Evolutionary conservation across 2,329 filamentous ascomycete genomes (phyloP), one percentile per base, ranked within the genome.

Genomic region (Monosporascus sp.): DNA sequence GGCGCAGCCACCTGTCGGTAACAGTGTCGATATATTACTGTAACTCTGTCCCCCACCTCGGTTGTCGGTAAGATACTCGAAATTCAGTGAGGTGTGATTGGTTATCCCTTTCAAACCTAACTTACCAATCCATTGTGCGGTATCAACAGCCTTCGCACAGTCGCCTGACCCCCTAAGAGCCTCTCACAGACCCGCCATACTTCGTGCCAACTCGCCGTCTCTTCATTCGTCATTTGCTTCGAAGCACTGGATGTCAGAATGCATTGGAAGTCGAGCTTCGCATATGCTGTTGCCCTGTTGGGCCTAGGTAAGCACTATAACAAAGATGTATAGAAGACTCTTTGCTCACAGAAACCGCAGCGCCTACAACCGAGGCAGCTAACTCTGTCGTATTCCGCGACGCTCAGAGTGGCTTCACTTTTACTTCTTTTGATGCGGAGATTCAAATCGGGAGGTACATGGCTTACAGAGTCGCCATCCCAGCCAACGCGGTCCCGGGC

Each of bases 391-490:
- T 66, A 7, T 62, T 61, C 50, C 53, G 53, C 2, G 66, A 68
- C 43, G 47, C 57, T 4, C 63, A 66, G 52, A 68, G 65, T 1
- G 66, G 66, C 31, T 68, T 68, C 52, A 63, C 62, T 1, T 68
- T 68, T 44, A 63, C 65, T 7, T 55, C 66, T 45, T 64, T 57
- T 40, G 54, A 50, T 43, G 65, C 61, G 2, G 49, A 47, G 5
- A 66, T 67, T 53, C 61, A 60, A n/a, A 63, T 63, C 20, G 63
- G 64, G 14, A 51, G 53, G 17, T 53, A 50, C 43, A 62, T 72
- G 51, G 63, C 54, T 1, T 68, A 63, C 52, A 69, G 70, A n/a
- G 53, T 73, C 38, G 70, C 70, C 11, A 61, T 76, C 14, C 73
- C 74, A 3, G 61, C 53, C 11, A 62, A 66, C 6, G 56, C 61